phyloP scores from a whole-genome alignment of 257 asterid species.

The Haberlea rhodopensis region DNA sequence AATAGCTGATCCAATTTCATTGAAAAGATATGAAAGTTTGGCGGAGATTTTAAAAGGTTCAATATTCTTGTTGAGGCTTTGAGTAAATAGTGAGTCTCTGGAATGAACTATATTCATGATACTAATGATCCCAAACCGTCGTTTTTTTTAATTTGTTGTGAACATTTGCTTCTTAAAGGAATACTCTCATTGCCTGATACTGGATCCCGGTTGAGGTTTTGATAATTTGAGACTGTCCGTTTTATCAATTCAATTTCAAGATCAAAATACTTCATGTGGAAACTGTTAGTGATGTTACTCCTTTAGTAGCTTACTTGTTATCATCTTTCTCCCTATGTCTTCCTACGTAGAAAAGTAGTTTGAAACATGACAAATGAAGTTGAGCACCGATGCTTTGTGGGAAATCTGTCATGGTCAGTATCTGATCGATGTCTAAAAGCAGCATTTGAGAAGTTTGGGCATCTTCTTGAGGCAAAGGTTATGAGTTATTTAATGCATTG shows the following conservation, averaged over 20 bases:
- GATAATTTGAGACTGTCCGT: not conserved
- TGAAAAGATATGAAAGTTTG: not conserved
- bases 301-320: too few relatives aligned
- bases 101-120: not conserved
- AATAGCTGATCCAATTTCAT: not conserved
- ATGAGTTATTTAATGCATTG: not conserved
- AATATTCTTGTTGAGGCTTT: not conserved
- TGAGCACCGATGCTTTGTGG: slow-evolving; percentile 62
- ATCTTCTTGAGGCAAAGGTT: slow-evolving; percentile 57
- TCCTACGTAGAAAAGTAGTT: too few relatives aligned
- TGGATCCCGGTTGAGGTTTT: not conserved
- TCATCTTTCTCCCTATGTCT: not conserved
- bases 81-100: not conserved
- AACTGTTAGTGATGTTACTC: not conserved
- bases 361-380: slow-evolving; percentile 45
- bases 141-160: not conserved
- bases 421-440: slow-evolving; percentile 55
- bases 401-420: slow-evolving; percentile 55
- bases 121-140: not conserved
- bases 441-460: slow-evolving; percentile 65
- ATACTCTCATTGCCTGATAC: not conserved
- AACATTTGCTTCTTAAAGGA: not conserved
- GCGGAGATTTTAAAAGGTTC: not conserved
- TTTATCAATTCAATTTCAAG: not conserved
- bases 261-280: not conserved